Percentiles rank a stretch among this genome's conserved stretches.
These are phyloP conservation scores for Tubosaeta sp. DNA, from an alignment of 768 basidiomycete genomes.

Conservation along the genomic window DNA sequence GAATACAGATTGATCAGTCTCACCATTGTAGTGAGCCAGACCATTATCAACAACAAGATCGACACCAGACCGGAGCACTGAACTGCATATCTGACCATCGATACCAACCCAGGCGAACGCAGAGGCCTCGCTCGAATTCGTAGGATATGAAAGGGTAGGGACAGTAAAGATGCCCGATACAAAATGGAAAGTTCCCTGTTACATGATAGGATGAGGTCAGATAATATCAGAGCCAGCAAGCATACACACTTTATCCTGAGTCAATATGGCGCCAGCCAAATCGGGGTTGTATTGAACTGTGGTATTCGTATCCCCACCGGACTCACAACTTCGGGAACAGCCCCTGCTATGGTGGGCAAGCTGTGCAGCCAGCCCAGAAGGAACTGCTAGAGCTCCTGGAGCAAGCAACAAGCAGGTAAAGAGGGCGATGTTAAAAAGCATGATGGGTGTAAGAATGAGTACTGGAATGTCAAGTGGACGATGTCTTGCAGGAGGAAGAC, in stretches of 20 bases:
- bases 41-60: background rate
- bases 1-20: background rate
- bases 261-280: constrained; percentile 2
- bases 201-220: background rate
- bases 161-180: constrained; percentile 5
- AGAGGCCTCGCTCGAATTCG: background rate
- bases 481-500: background rate
- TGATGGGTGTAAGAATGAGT: background rate
- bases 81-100: background rate
- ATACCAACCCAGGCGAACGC: constrained; percentile 8
- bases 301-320: background rate
- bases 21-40: background rate
- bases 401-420: background rate
- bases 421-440: background rate
- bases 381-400: background rate
- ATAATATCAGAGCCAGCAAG: no score
- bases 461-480: background rate
- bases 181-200: constrained; percentile 1
- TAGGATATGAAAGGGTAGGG: background rate
- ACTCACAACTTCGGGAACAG: background rate
- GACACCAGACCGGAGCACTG: constrained; percentile 3
- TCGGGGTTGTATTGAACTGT: background rate
- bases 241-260: background rate
- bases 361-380: background rate
- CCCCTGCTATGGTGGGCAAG: background rate